Base-by-base conservation (phyloP, 2,329 filamentous ascomycete genomes). In the Fonsecaea pedrosoi region DNA sequence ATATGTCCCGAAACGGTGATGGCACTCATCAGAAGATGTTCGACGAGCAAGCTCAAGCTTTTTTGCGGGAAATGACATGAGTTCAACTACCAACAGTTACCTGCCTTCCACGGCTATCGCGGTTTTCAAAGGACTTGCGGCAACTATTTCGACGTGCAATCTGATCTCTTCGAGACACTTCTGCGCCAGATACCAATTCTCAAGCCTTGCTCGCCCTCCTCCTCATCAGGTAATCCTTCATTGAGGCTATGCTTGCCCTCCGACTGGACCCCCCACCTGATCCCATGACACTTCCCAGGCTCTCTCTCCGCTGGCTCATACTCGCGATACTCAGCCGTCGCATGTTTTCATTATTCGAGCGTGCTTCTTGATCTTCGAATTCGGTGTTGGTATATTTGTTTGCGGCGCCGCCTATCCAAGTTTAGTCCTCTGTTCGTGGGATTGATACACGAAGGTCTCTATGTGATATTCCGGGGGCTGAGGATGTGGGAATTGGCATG, bases 311-410 rank as follows among this genome's bases (percentile, higher is more conserved):
- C 53, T 42, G 40, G 13, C 10, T 34, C n/a, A 69, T 25, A 37
- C 50, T 57, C 5, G 63, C 59, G 13, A 66, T 7, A 61, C 62
- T 65, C 34, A 63, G 63, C 21, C 60, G 54, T n/a, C 60, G 66
- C 32, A 63, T 60, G 21, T 54, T 56, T 53, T 71, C 70, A 37
- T 77, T 76, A 42, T 77, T 74, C 57, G 70, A 69, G 59, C 73
- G 75, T 13, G 76, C 75, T 35, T 73, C 69, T 3, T 69, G 69
- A 35, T 75, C 64, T 10, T 78, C 77, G 10, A 70, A 72, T 15
- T 69, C 64, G 2, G 66, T 69, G 21, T 71, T 70, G 25, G 66
- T 65, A 59, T 70, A 69, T 30, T 64, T 58, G 57, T 74, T 74
- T n/a, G 66, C 72, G n/a, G 66, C 70, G 30, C 73, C 73, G 45